Evolutionary conservation across 2,329 filamentous ascomycete genomes (phyloP).

Genomic region (Colletotrichum salicis): DNA sequence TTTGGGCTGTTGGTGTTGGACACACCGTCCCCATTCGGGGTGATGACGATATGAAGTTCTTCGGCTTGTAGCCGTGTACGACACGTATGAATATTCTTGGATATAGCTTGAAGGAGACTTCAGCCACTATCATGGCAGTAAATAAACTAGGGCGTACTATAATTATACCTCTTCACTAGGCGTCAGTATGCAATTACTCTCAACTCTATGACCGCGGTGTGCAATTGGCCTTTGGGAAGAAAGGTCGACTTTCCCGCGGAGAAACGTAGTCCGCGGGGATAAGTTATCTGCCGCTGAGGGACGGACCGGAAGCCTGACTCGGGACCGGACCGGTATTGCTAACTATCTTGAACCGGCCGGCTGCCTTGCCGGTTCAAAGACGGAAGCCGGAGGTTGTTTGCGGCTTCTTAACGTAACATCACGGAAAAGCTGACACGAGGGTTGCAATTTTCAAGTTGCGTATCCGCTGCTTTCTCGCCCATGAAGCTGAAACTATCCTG

Average conservation of each 20-base stretch:
- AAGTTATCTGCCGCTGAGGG: neutral
- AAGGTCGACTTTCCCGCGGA: neutral
- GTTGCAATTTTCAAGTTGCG: too few species aligned
- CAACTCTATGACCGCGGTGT: too few species aligned
- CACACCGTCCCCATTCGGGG: constrained; percentile 34
- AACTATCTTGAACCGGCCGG: neutral
- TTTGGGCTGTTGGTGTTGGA: constrained; percentile 43
- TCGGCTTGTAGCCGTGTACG: constrained; percentile 10
- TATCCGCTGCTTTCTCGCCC: too few species aligned
- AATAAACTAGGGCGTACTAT: neutral
- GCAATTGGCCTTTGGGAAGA: neutral
- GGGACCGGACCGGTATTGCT: neutral
- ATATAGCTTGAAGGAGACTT: constrained; percentile 1
- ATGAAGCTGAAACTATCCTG: too few species aligned
- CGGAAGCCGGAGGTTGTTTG: neutral
- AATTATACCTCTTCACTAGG: neutral
- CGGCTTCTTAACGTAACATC: neutral
- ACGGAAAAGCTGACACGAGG: neutral
- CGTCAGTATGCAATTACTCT: neutral
- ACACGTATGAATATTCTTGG: neutral
- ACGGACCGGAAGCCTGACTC: neutral
- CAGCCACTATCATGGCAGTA: neutral
- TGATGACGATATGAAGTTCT: constrained; percentile 34
- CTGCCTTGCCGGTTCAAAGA: too few species aligned
- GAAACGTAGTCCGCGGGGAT: neutral